Conservation (phyloP, 2,329 filamentous ascomycete genomes). For the Fusarium sororula region DNA sequence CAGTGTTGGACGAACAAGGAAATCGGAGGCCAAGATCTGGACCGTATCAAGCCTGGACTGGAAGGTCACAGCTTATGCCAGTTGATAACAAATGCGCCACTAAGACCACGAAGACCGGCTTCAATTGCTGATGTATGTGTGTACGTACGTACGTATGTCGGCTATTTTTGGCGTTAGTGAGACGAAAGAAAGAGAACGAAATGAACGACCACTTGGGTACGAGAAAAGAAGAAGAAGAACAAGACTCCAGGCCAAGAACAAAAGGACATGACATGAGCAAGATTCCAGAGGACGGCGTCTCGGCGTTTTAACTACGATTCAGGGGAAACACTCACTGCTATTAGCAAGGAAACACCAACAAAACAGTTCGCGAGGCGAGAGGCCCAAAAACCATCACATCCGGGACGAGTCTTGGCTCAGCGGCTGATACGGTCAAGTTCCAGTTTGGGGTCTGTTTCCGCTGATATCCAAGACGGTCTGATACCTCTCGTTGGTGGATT, state of each 20-base stretch:
- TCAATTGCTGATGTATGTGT: constrained; percentile 22
- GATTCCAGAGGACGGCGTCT: constrained; percentile 17
- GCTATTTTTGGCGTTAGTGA: constrained; percentile 21
- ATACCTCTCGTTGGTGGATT: constrained; percentile 36
- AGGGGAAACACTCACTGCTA: constrained; percentile 28
- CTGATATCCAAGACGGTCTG: constrained; percentile 13
- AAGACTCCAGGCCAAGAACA: constrained; percentile 19
- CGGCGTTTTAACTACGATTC: constrained; percentile 32
- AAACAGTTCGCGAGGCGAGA: constrained; percentile 7
- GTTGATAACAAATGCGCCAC: constrained; percentile 29
- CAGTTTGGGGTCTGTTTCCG: constrained; percentile 35
- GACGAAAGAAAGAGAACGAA: constrained; percentile 13
- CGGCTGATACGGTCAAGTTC: constrained; percentile 28
- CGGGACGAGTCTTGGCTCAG: constrained; percentile 31
- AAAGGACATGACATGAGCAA: constrained; percentile 28
- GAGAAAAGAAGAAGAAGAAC: constrained; percentile 1
- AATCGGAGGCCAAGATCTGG: not conserved
- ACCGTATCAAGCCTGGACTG: not conserved
- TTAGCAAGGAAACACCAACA: constrained; percentile 21
- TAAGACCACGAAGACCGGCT: constrained; percentile 38
- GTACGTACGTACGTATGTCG: constrained; percentile 7
- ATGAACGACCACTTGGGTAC: constrained; percentile 33
- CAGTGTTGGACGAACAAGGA: constrained; percentile 6
- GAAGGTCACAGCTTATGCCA: constrained; percentile 26
- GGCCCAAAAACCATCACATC: constrained; percentile 13